Conservation (phyloP, 257 asterid genomes). For the Nicotiana obtusifolia region DNA sequence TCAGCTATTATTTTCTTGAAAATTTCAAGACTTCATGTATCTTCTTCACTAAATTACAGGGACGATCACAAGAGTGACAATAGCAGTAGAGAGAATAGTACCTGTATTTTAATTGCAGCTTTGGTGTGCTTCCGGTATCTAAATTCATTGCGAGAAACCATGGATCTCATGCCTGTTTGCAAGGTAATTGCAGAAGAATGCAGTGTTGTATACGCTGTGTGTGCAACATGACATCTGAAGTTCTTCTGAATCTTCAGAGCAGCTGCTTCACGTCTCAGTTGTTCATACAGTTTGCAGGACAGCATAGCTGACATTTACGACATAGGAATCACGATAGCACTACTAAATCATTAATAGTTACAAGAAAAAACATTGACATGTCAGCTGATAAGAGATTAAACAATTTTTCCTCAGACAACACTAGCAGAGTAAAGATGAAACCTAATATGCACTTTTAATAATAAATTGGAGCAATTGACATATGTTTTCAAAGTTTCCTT, state of each 20-base stretch:
- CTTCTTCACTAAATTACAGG: not conserved
- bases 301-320: slow-evolving; percentile 46
- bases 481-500: not conserved
- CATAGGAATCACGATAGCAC: not conserved
- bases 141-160: slow-evolving; percentile 79
- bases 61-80: not conserved
- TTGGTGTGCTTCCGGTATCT: slow-evolving; percentile 84
- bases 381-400: not conserved
- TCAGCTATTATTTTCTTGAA: not conserved
- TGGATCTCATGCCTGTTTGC: slow-evolving; percentile 96
- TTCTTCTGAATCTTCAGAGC: slow-evolving; percentile 92
- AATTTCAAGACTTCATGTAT: not conserved
- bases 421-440: not conserved
- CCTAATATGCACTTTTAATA: not conserved
- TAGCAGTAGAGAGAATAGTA: slow-evolving; percentile 20
- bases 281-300: slow-evolving; percentile 85
- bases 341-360: not conserved
- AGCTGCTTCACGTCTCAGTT: slow-evolving; percentile 84
- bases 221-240: slow-evolving; percentile 60
- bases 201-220: slow-evolving; percentile 56
- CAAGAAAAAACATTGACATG: not conserved
- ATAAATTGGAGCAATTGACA: not conserved
- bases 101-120: slow-evolving; percentile 93
- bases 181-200: slow-evolving; percentile 51
- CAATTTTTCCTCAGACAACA: not conserved